phyloP scores from a whole-genome alignment of 2,329 filamentous ascomycete genomes.

The Cucurbitaria berberidis region DNA sequence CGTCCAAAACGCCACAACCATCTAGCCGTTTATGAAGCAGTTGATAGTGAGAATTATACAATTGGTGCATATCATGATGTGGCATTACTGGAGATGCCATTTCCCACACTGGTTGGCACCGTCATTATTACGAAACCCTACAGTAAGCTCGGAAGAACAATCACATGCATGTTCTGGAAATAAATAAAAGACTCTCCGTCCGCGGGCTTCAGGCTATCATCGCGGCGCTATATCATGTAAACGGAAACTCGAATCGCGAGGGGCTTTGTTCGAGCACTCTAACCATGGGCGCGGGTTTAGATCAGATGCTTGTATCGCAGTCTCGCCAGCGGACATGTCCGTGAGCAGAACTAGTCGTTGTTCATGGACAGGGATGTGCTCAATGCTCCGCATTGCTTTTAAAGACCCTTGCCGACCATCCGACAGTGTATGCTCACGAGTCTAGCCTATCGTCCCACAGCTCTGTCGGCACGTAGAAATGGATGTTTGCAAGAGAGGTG shows the following conservation, averaged over 20 bases:
- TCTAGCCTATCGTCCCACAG: not conserved
- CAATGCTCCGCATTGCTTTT: constrained; percentile 6
- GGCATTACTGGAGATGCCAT: not conserved
- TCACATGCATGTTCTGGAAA: not conserved
- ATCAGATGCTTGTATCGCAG: not conserved
- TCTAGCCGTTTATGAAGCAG: no score
- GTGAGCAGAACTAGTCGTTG: constrained; percentile 10
- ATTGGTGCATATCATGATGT: not conserved
- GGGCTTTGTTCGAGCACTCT: constrained; percentile 6
- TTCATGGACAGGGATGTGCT: constrained; percentile 3
- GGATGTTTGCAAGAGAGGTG: not conserved
- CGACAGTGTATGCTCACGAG: not conserved
- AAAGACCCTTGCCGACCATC: not conserved
- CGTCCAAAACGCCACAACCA: no score
- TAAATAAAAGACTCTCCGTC: not conserved
- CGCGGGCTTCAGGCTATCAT: not conserved
- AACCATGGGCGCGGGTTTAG: constrained; percentile 1
- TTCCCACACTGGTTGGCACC: not conserved
- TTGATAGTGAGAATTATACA: no score
- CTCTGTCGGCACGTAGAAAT: not conserved
- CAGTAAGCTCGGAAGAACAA: not conserved
- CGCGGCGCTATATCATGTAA: not conserved
- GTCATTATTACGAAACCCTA: not conserved
- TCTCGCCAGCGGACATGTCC: not conserved
- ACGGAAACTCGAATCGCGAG: constrained; percentile 1